Conservation (phyloP, 2,329 filamentous ascomycete species). For the Aspergillus chevalieri region DNA sequence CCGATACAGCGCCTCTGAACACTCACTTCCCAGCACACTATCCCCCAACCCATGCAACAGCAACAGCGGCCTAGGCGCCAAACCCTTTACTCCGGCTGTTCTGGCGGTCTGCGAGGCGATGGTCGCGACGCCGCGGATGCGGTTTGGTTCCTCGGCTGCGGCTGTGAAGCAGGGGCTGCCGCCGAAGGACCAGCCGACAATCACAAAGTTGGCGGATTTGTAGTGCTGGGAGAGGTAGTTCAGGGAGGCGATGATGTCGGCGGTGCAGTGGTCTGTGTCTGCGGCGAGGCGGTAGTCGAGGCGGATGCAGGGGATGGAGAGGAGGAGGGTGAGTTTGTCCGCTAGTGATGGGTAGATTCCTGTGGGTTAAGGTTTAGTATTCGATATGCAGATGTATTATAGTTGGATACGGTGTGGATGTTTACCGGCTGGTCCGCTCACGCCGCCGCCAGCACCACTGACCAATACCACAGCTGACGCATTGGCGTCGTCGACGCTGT, state of each 20-base stretch:
- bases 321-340: conserved; percentile 36
- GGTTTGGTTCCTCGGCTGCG: conserved; percentile 22
- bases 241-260: conserved; percentile 34
- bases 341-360: conserved; percentile 36
- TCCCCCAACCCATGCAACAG: conserved; percentile 38
- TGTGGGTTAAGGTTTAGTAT: not conserved
- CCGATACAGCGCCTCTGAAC: conserved; percentile 31
- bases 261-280: conserved; percentile 27
- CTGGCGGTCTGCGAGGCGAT: conserved; percentile 36
- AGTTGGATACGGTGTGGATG: not conserved
- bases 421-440: conserved; percentile 35
- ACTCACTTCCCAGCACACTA: conserved; percentile 26
- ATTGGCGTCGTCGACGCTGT: conserved; percentile 8
- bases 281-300: conserved; percentile 39
- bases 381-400: not conserved
- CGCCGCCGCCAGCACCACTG: conserved; percentile 33
- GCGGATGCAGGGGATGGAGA: conserved; percentile 34
- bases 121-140: conserved; percentile 34
- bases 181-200: conserved; percentile 42
- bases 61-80: conserved; percentile 31
- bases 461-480: conserved; percentile 23
- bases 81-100: conserved; percentile 25
- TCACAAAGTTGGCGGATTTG: conserved; percentile 29
- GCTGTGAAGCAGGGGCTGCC: conserved; percentile 38
- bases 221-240: conserved; percentile 27